phyloP scores from a whole-genome alignment of 805 yeast genomes.

The Metschnikowia koreensis region DNA sequence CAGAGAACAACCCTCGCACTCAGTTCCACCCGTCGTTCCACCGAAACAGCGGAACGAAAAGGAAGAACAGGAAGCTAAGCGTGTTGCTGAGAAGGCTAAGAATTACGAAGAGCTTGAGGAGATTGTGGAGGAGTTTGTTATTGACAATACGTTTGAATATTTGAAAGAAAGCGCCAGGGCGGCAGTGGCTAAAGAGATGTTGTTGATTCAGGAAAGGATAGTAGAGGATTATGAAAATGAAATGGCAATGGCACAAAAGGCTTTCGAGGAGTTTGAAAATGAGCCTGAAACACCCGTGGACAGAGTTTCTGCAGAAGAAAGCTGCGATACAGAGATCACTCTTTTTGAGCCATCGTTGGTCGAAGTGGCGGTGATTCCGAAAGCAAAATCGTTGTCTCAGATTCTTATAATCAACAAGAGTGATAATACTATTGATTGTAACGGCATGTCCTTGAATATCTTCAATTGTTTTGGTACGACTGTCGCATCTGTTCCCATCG shows the following conservation, averaged over 20 bases:
- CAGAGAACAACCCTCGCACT: no score
- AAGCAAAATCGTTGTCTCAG: conserved; percentile 32
- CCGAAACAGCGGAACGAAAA: not conserved
- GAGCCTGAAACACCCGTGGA: not conserved
- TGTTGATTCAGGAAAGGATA: not conserved
- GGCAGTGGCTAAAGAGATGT: not conserved
- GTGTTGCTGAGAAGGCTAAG: not conserved
- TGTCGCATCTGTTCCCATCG: conserved; percentile 28
- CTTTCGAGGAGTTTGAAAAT: not conserved
- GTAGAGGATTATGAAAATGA: not conserved
- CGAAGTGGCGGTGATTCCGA: conserved; percentile 27
- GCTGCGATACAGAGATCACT: not conserved
- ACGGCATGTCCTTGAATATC: conserved; percentile 29
- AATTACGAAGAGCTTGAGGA: conserved; percentile 2
- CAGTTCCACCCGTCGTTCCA: not conserved
- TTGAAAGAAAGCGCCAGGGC: not conserved
- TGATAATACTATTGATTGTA: conserved; percentile 25
- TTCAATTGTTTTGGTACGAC: conserved; percentile 28
- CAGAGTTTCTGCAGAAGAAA: not conserved
- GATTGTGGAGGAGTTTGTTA: not conserved
- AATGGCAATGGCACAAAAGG: not conserved
- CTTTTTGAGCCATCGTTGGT: conserved; percentile 11
- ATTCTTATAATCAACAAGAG: conserved; percentile 31
- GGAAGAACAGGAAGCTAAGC: not conserved
- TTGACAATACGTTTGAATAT: not conserved